Percentiles rank a stretch among this genome's conserved stretches.
Conservation (phyloP, 1,284 basidiomycete species). For the Moniliophthora roreri region DNA sequence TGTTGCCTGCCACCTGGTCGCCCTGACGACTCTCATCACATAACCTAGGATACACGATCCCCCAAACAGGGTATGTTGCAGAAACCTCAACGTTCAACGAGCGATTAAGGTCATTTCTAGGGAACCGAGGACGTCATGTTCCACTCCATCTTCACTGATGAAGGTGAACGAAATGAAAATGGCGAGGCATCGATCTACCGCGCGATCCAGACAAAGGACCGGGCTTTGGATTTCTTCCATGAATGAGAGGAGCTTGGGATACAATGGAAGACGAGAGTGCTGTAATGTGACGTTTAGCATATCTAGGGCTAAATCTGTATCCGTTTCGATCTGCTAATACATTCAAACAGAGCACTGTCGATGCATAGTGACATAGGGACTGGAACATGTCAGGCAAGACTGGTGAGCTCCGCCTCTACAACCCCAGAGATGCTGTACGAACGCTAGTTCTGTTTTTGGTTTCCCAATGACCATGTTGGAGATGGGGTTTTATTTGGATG, state of each 20-base stretch:
- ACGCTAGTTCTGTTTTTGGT: too few species aligned
- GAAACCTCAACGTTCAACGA: neutral
- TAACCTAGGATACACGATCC: constrained; percentile 67
- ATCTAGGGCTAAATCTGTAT: too few species aligned
- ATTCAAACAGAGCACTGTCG: too few species aligned
- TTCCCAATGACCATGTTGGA: too few species aligned
- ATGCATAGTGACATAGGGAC: too few species aligned
- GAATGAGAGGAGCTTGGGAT: constrained; percentile 40
- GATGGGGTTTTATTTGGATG: too few species aligned
- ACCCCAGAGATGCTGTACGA: too few species aligned
- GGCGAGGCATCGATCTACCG: constrained; percentile 57
- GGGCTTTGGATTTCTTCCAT: constrained; percentile 72
- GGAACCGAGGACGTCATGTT: constrained; percentile 64
- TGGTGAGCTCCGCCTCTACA: too few species aligned
- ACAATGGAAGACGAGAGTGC: too few species aligned
- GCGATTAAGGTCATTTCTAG: constrained; percentile 30
- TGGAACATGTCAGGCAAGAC: too few species aligned
- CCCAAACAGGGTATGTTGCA: constrained; percentile 57
- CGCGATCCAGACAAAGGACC: constrained; percentile 60
- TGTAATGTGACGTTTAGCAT: too few species aligned
- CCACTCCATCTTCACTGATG: constrained; percentile 71
- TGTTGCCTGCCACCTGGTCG: neutral
- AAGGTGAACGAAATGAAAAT: constrained; percentile 51
- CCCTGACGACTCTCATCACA: constrained; percentile 7
- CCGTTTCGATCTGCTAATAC: too few species aligned